Evolutionary conservation across 495 filamentous ascomycete genomes (phyloP), one percentile per base, ranked within the genome.

Genomic region (Hyphodiscus hymeniophilus): DNA sequence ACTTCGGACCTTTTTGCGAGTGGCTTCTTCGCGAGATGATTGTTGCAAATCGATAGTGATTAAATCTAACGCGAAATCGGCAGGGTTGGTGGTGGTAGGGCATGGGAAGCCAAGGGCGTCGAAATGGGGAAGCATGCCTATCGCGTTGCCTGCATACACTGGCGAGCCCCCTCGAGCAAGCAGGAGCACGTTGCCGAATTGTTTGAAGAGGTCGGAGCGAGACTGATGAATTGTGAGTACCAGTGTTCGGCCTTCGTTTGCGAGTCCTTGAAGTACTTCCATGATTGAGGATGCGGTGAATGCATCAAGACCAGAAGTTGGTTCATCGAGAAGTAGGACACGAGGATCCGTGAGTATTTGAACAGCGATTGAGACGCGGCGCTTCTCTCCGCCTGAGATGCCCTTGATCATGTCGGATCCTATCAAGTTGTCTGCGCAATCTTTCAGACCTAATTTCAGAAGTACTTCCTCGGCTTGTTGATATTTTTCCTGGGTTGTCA

Each of bases 221-320:
- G 83, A 76, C 62, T 89, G 84, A 50, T 89, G 84, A 20, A 89
- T 83, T 0, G 83, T 87, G 16, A 85, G 71, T 30, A 89, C 75
- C 3, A 89, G 46, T 0, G 82, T 88, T 13, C 85, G 73, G 12
- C 85, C 84, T 64, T 87, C 83, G n/a, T 74, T 72, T 7, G 84
- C 82, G 8, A 89, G 62, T 3, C 73, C 76, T 28, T 75, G 70
- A 6, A 89, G 66, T 7, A 87, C 81, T 51, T 82, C 77, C 42
- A 89, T 75, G 35, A 89, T 85, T 2, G 84, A 87, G 35, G 73
- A 75, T 15, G 85, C 82, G 2, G 83, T 86, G 52, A 86, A 87
- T 1, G 84, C 82, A 62, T 89, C 84, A 2, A 89, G 65, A 0
- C 84, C 84, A 22, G 80, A 84, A 0, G 83, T 87, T 20, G 84